Evolutionary conservation across 805 yeast species (phyloP).

Genomic region (Lipomyces sp.): DNA sequence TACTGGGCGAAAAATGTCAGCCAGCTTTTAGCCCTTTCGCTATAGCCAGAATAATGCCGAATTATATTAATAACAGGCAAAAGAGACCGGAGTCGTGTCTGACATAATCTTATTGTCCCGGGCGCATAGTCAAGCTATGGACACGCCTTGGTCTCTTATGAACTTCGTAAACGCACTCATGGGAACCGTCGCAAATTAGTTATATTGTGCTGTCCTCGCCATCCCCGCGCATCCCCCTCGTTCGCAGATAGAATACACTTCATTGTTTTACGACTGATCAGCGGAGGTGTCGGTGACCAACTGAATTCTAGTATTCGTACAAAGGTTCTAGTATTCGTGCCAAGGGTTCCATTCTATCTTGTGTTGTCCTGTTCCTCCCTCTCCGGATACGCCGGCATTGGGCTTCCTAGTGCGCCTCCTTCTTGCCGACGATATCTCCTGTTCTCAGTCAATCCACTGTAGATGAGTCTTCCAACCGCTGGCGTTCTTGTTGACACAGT

Average conservation of each 20-base stretch:
- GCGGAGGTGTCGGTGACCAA: background rate
- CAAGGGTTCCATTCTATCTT: background rate
- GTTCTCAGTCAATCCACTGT: background rate
- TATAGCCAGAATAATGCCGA: background rate
- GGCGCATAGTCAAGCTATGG: background rate
- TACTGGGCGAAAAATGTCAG: too few species aligned
- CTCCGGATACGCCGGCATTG: conserved; percentile 4
- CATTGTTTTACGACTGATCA: background rate
- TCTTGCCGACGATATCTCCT: background rate
- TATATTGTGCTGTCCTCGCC: background rate
- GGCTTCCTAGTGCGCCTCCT: background rate
- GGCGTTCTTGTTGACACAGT: background rate
- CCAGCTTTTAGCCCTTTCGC: too few species aligned
- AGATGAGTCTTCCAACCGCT: background rate
- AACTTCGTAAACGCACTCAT: background rate
- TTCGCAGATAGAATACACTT: background rate
- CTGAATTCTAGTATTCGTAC: background rate
- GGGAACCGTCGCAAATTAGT: background rate
- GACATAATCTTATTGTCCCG: conserved; percentile 10
- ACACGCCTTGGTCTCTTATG: background rate
- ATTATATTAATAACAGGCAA: background rate
- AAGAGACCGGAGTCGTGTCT: background rate
- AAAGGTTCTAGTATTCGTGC: background rate
- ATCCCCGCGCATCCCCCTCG: background rate
- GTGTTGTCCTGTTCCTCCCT: background rate